A percentile compares a stretch with the other conserved stretches of the same genome.
Conservation (phyloP, 2,329 filamentous ascomycete species). For the Parafenestella ontariensis region DNA sequence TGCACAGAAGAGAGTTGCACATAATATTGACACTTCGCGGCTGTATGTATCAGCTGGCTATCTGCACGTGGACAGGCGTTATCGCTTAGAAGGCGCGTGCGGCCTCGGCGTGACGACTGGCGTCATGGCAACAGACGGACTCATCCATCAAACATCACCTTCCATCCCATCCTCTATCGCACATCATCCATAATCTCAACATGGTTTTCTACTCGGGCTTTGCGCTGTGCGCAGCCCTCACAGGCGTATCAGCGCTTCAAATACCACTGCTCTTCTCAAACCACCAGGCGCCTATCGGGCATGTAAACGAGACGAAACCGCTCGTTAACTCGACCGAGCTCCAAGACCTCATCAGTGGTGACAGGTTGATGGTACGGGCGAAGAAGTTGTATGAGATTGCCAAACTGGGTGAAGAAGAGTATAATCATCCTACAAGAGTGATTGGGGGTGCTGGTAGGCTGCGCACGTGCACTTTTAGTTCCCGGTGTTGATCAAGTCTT, state of each 20-base stretch:
- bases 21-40: background rate
- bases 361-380: conserved; percentile 40
- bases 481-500: conserved; percentile 13
- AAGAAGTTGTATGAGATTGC: conserved; percentile 51
- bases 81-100: conserved; percentile 25
- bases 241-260: conserved; percentile 37
- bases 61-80: conserved; percentile 34
- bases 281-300: conserved; percentile 31
- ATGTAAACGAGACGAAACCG: conserved; percentile 35
- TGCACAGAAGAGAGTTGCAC: background rate
- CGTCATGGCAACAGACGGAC: conserved; percentile 33
- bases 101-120: conserved; percentile 22
- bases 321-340: conserved; percentile 45
- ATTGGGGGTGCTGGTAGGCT: conserved; percentile 45
- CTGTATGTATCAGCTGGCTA: background rate
- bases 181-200: conserved; percentile 8
- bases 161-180: conserved; percentile 18
- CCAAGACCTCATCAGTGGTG: conserved; percentile 45
- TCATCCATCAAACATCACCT: conserved; percentile 27
- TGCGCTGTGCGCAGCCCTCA: conserved; percentile 38
- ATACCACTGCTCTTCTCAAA: conserved; percentile 37
- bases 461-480: conserved; percentile 16
- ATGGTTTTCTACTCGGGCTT: conserved; percentile 39
- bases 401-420: conserved; percentile 51
- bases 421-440: conserved; percentile 53